Percentiles rank a stretch among this genome's conserved stretches.
Conservation (phyloP, 306 rosid species). For the Glycine latifolia region DNA sequence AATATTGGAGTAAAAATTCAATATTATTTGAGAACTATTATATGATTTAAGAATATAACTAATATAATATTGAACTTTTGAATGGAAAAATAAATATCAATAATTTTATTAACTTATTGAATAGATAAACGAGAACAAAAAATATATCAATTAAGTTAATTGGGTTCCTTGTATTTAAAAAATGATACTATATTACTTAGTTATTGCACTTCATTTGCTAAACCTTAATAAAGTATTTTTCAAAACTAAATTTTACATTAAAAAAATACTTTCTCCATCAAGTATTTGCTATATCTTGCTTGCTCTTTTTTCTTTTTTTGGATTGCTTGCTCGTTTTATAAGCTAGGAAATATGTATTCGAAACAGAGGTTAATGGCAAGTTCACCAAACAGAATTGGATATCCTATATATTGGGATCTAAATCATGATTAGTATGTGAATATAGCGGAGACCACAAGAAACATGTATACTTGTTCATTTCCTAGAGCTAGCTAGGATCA, state of each 20-base stretch:
- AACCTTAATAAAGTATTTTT: neutral
- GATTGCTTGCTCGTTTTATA: slow-evolving; percentile 10
- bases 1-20: too few species aligned
- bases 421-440: slow-evolving; percentile 38
- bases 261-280: neutral
- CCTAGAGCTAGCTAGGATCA: slow-evolving; percentile 10
- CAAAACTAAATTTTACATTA: too few species aligned
- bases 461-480: slow-evolving; percentile 29
- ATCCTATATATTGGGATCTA: neutral
- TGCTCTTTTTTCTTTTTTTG: slow-evolving; percentile 10
- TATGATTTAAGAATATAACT: too few species aligned
- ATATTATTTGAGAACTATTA: too few species aligned
- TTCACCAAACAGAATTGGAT: neutral
- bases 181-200: neutral
- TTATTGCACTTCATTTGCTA: neutral
- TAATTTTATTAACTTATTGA: too few species aligned
- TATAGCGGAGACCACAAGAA: slow-evolving; percentile 34
- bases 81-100: too few species aligned
- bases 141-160: neutral
- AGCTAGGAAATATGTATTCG: neutral
- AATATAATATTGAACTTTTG: too few species aligned
- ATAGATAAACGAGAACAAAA: neutral
- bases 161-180: neutral
- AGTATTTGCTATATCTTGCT: neutral
- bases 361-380: neutral